Evolutionary conservation across 257 asterid genomes (phyloP).

Genomic region (Nicotiana knightiana): DNA sequence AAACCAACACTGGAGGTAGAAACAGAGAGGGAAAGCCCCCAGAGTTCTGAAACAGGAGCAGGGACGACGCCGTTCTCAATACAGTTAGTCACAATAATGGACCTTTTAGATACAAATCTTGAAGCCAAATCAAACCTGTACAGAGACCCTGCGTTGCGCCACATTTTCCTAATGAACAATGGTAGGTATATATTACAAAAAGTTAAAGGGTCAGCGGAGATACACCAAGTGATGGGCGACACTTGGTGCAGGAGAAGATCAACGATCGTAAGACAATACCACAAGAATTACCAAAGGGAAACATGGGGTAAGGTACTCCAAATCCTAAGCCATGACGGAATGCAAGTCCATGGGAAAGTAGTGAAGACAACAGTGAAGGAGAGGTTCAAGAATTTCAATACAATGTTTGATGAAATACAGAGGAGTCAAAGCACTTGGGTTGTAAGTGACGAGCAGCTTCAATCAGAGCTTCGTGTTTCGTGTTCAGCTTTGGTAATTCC

Average conservation of each 20-base stretch:
- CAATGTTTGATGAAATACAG: constrained; percentile 62
- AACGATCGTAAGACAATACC: constrained; percentile 65
- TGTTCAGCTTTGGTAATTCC: constrained; percentile 69
- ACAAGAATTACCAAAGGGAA: constrained; percentile 80
- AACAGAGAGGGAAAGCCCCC: constrained; percentile 42
- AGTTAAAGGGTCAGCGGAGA: constrained; percentile 62
- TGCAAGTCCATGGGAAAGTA: constrained; percentile 41
- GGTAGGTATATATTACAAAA: constrained; percentile 75
- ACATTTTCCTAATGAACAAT: constrained; percentile 76
- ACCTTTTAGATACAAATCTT: constrained; percentile 46
- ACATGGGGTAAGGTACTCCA: constrained; percentile 71
- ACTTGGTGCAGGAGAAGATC: constrained; percentile 71
- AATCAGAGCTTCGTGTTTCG: constrained; percentile 77
- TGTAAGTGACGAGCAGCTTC: constrained; percentile 83
- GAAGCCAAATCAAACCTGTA: constrained; percentile 56
- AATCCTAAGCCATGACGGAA: constrained; percentile 56
- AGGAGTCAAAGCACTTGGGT: constrained; percentile 68
- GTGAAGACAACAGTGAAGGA: constrained; percentile 56
- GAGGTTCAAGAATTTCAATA: constrained; percentile 57
- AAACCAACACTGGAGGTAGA: not conserved
- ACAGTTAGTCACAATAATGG: constrained; percentile 56
- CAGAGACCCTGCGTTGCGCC: constrained; percentile 47
- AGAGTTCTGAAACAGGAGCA: constrained; percentile 18
- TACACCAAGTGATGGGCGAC: constrained; percentile 69
- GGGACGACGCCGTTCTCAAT: constrained; percentile 38